Base-by-base conservation (phyloP, 2,329 filamentous ascomycete species). In the Monosporascus cannonballus region DNA sequence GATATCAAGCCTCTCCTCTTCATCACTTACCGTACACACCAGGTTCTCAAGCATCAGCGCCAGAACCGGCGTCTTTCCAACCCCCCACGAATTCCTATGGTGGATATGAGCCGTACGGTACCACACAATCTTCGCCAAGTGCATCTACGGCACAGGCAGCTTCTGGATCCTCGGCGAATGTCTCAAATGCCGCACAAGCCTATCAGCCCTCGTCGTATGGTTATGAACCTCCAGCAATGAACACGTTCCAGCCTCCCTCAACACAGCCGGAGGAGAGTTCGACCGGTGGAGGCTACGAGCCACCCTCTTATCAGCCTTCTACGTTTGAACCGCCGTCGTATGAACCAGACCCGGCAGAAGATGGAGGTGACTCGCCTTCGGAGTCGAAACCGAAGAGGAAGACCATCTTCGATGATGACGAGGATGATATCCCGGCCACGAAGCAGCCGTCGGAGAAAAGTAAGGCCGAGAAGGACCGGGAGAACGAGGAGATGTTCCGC, bases 401-500 rank as follows among this genome's bases (percentile, higher is more conserved):
- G 67, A 84, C 81, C 22, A 85, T 90, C 62, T 89, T 94, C 80
- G 86, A 93, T 63, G 87, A 93, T 58, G 89, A 93, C 27, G 88
- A 90, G 24, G 84, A 86, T 57, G 83, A 88, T 54, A 78, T 88
- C 44, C 74, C 83, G 34, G 73, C 74, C 6, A 57, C 73, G 44
- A 74, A 68, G 42, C 80, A 78, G 44, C 73, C 80, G 2, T 73
- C 75, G 57, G 79, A 76, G 27, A 86, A 87, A 67, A 79, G 71
- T 2, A 85, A 86, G 67, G 73, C 79, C 39, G 85, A 87, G 14
- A 86, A 84, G 62, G 89, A 95, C 62, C 80, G 83, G 24, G 87
- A 90, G 68, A 91, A 92, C 47, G 87, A 90, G 53, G 92, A 95
- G 62, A 85, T 90, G 67, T 90, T 96, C 76, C 83, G 85, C 51